Evolutionary conservation across 768 basidiomycete species (phyloP).

Genomic region (Leccinum obscurum): DNA sequence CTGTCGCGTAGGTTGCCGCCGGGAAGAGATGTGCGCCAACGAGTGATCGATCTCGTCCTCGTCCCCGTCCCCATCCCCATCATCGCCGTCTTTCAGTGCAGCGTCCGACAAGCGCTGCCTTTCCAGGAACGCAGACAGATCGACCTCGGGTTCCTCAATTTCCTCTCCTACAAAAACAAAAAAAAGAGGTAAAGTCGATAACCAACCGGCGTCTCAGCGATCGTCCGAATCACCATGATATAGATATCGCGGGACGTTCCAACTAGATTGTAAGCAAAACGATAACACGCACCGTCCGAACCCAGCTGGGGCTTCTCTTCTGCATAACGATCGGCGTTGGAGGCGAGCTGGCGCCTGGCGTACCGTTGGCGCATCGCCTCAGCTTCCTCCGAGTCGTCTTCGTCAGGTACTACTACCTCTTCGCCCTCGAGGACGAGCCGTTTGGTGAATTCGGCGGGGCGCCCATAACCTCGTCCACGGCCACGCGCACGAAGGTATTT

Average conservation of each 20-base stretch:
- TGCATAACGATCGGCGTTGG: conserved; percentile 73
- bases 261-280: not conserved
- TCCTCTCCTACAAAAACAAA: conserved; percentile 52
- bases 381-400: conserved; percentile 44
- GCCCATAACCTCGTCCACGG: conserved; percentile 60
- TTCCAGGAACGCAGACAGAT: conserved; percentile 66
- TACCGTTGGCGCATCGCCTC: conserved; percentile 53
- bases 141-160: conserved; percentile 68
- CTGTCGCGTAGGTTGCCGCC: conserved; percentile 14
- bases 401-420: conserved; percentile 21
- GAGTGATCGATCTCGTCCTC: conserved; percentile 59
- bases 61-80: conserved; percentile 43
- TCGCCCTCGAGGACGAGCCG: conserved; percentile 66
- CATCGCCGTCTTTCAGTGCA: conserved; percentile 6
- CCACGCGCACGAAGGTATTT: conserved; percentile 76
- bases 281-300: conserved; percentile 56
- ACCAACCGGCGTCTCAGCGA: not conserved
- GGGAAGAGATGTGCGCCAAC: conserved; percentile 52
- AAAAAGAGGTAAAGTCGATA: not conserved
- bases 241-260: not conserved
- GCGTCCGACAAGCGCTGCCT: conserved; percentile 53
- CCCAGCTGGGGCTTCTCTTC: conserved; percentile 70
- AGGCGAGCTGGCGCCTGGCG: conserved; percentile 55
- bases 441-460: conserved; percentile 64
- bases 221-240: not conserved